Percentiles rank a stretch among this genome's conserved stretches.
These are phyloP conservation scores for Spizellomyces punctatus DNA, from an alignment of 192 early-diverging fungal genomes.

Conservation along the genomic window DNA sequence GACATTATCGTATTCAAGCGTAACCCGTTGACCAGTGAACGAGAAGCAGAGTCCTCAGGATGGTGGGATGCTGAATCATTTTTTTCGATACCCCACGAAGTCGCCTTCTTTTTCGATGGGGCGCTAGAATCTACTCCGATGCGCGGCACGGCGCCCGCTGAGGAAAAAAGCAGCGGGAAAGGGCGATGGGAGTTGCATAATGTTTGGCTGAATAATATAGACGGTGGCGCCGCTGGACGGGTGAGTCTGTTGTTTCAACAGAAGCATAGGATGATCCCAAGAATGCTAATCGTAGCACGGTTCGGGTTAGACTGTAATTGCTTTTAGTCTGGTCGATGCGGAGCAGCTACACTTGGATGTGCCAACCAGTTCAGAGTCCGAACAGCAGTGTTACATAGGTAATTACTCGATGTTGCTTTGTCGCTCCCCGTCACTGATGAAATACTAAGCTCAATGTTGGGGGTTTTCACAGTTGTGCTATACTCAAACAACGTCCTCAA, in stretches of 20 bases:
- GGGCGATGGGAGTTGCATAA: neutral
- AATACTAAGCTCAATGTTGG: neutral
- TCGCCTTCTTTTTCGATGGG: constrained; percentile 29
- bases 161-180: neutral
- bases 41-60: neutral
- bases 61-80: constrained; percentile 14
- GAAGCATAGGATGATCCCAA: too few species aligned
- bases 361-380: neutral
- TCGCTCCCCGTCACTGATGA: too few species aligned
- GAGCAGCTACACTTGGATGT: neutral
- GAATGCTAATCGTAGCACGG: neutral
- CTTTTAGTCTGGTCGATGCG: neutral
- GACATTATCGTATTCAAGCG: constrained; percentile 28
- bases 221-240: neutral
- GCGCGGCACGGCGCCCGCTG: neutral
- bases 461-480: neutral
- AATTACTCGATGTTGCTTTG: too few species aligned
- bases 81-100: constrained; percentile 17
- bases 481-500: constrained; percentile 7
- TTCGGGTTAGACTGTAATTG: constrained; percentile 1
- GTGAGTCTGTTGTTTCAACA: neutral
- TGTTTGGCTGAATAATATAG: constrained; percentile 12
- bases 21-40: neutral
- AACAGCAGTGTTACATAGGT: neutral
- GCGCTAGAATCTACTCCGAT: constrained; percentile 17